Conservation (phyloP, 257 asterid species). For the Henckelia pumila region DNA sequence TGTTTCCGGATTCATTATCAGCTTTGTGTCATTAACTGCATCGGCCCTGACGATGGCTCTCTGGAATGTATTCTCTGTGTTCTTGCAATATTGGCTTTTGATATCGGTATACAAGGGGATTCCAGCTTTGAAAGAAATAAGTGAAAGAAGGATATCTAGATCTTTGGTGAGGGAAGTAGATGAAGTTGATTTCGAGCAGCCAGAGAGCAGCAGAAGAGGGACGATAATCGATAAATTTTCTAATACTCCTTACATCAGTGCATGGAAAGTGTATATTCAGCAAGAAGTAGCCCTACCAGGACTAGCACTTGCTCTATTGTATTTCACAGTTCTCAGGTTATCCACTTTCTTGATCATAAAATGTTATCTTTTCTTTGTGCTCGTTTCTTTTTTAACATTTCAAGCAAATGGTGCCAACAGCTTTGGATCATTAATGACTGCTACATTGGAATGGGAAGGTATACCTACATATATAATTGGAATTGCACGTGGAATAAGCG, state of each 20-base stretch:
- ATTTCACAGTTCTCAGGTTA: slow-evolving; percentile 80
- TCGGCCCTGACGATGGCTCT: slow-evolving; percentile 67
- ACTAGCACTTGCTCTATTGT: slow-evolving; percentile 72
- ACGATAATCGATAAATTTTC: slow-evolving; percentile 30
- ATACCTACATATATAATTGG: slow-evolving; percentile 82
- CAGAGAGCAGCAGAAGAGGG: slow-evolving; percentile 28
- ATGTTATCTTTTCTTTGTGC: slow-evolving; percentile 9
- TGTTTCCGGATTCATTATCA: slow-evolving; percentile 70
- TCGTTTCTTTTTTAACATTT: background rate
- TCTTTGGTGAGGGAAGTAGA: slow-evolving; percentile 27
- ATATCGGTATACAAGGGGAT: slow-evolving; percentile 69
- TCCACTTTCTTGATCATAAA: background rate
- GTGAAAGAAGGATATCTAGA: slow-evolving; percentile 37
- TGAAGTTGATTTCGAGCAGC: slow-evolving; percentile 27
- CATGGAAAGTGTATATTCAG: slow-evolving; percentile 72
- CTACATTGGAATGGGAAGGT: slow-evolving; percentile 86
- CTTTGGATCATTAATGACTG: slow-evolving; percentile 94
- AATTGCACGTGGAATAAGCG: slow-evolving; percentile 79
- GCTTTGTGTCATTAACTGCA: slow-evolving; percentile 72
- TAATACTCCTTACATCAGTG: slow-evolving; percentile 46
- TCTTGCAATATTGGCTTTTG: slow-evolving; percentile 73
- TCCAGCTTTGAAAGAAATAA: slow-evolving; percentile 54
- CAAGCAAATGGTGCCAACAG: slow-evolving; percentile 35
- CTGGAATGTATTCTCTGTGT: slow-evolving; percentile 68
- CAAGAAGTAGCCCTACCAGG: slow-evolving; percentile 84